Percentiles rank a stretch among this genome's conserved stretches.
Conservation (phyloP, 371 early-diverging fungal species). For the Mucor irregularis region DNA sequence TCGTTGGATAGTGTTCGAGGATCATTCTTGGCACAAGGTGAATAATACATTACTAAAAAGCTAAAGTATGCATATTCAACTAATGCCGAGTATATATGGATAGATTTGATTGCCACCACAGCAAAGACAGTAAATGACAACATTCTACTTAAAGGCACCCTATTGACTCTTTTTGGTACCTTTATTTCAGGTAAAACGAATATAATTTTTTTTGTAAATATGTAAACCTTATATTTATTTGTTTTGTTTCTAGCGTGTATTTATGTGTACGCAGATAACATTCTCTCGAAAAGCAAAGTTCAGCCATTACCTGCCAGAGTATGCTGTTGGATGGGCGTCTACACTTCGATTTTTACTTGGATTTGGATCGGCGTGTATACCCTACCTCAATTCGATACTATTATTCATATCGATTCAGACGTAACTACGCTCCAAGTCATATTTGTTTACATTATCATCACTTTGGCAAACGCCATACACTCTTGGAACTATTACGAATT, state of each 20-base stretch:
- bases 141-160: conserved; percentile 40
- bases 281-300: conserved; percentile 42
- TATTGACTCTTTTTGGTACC: conserved; percentile 54
- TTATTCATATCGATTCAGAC: conserved; percentile 30
- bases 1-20: conserved; percentile 38
- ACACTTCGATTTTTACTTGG: conserved; percentile 42
- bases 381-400: conserved; percentile 38
- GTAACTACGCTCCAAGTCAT: conserved; percentile 11
- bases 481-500: conserved; percentile 54
- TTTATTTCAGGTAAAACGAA: conserved; percentile 44
- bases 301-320: conserved; percentile 48
- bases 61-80: conserved; percentile 8
- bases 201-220: not conserved
- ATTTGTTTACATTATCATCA: conserved; percentile 32
- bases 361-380: conserved; percentile 48
- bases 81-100: no score
- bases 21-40: not conserved
- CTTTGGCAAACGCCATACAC: conserved; percentile 35
- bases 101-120: no score
- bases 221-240: not conserved
- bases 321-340: conserved; percentile 54
- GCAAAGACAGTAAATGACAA: not conserved
- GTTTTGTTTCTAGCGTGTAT: conserved; percentile 36
- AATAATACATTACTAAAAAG: not conserved
- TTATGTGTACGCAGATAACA: conserved; percentile 53